Evolutionary conservation across 75 land plant species (phyloP).

Genomic region (Ceratopteris richardii): DNA sequence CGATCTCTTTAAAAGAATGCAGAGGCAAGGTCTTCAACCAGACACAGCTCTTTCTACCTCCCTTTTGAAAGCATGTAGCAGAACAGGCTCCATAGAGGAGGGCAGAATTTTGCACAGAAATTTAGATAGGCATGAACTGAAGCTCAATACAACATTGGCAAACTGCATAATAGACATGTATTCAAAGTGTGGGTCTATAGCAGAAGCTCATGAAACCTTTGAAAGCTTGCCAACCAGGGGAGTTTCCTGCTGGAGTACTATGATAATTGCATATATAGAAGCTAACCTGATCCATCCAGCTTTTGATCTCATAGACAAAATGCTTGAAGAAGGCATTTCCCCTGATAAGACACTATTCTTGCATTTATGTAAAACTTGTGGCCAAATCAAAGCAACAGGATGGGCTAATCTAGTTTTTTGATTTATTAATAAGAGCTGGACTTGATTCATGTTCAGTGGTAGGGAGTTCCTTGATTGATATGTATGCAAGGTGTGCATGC

Average conservation of each 20-base stretch:
- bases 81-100: conserved; percentile 11
- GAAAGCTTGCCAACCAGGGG: conserved; percentile 4
- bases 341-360: conserved; percentile 29
- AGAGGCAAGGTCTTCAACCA: conserved; percentile 7
- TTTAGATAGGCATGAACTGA: conserved; percentile 8
- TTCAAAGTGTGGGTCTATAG: conserved; percentile 15
- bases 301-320: conserved; percentile 24
- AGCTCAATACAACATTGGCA: conserved; percentile 7
- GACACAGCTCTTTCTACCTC: conserved; percentile 17
- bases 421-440: conserved; percentile 13
- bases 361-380: conserved; percentile 49
- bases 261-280: conserved; percentile 22
- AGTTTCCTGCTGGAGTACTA: conserved; percentile 17
- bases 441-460: conserved; percentile 10
- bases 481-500: conserved; percentile 38
- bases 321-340: conserved; percentile 19
- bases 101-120: conserved; percentile 14
- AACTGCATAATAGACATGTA: conserved; percentile 26
- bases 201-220: conserved; percentile 14
- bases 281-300: conserved; percentile 26
- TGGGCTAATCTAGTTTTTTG: conserved; percentile 20
- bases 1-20: conserved; percentile 11
- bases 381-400: too few species aligned
- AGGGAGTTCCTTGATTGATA: conserved; percentile 34
- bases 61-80: conserved; percentile 18